Percentiles rank a stretch among this genome's conserved stretches.
Evolutionary conservation across 176 grass and related monocot species (phyloP).

Genomic region (Otatea glauca): DNA sequence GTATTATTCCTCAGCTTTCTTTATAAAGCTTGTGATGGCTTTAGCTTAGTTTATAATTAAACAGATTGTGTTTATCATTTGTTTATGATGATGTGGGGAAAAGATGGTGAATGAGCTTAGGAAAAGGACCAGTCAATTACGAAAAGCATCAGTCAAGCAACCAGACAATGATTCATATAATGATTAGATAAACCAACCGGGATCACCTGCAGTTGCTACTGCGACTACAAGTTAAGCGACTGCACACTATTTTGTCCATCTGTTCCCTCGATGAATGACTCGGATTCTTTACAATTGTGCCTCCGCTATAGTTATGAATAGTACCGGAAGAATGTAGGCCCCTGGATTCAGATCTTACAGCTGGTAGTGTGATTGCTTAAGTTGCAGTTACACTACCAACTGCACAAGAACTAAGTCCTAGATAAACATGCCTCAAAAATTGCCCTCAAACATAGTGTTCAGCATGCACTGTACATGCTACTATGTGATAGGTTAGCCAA

Average conservation of each 20-base stretch:
- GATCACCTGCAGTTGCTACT: no score
- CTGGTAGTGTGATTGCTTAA: no score
- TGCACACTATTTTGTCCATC: no score
- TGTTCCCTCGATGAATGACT: no score
- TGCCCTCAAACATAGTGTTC: not conserved
- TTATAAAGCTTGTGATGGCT: not conserved
- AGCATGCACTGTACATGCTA: not conserved
- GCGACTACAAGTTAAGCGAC: no score
- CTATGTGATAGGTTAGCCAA: not conserved
- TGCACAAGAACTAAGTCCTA: not conserved
- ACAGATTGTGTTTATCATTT: conserved; percentile 25
- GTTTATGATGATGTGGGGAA: conserved; percentile 39
- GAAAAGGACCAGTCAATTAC: conserved; percentile 37
- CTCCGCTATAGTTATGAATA: no score
- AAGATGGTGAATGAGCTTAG: not conserved
- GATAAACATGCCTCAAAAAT: not conserved
- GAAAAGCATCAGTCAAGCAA: conserved; percentile 29
- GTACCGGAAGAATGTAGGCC: no score
- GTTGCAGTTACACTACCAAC: no score
- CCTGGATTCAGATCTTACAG: no score
- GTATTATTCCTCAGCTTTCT: not conserved
- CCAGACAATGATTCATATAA: conserved; percentile 30
- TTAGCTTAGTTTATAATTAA: conserved; percentile 17
- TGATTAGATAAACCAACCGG: not conserved
- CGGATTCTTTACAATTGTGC: no score